Percentiles rank a stretch among this genome's conserved stretches.
Evolutionary conservation across 2,329 filamentous ascomycete genomes (phyloP).

Genomic region (Cordyceps farinosa): DNA sequence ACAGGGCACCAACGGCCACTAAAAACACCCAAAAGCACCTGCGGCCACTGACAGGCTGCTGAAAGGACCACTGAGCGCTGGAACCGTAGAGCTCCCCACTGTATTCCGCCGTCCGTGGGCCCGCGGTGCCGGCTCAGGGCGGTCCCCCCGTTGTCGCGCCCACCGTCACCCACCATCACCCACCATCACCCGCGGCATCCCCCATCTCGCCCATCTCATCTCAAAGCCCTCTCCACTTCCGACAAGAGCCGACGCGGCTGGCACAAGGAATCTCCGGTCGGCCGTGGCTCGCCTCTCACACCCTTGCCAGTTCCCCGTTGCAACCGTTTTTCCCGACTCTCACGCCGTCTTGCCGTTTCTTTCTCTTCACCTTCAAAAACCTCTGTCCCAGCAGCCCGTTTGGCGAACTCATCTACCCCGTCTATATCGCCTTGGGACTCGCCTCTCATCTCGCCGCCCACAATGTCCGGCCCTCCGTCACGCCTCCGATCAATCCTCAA

Average conservation of each 20-base stretch:
- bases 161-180: conserved; percentile 26
- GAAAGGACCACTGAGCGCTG: background rate
- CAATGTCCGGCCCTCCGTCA: conserved; percentile 62
- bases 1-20: background rate
- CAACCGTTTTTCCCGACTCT: background rate
- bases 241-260: conserved; percentile 6
- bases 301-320: background rate
- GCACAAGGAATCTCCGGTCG: conserved; percentile 2
- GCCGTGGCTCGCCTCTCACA: background rate
- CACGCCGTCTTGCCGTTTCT: background rate
- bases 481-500: conserved; percentile 57
- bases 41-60: background rate
- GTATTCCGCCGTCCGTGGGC: background rate
- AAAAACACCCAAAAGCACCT: background rate
- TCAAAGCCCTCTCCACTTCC: background rate
- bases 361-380: background rate
- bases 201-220: background rate
- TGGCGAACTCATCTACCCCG: background rate
- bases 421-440: background rate
- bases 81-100: background rate
- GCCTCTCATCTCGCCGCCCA: conserved; percentile 18
- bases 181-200: conserved; percentile 78
- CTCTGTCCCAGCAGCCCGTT: no score
- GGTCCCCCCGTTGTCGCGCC: no score
- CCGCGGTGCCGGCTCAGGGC: no score